A percentile compares a stretch with the other conserved stretches of the same genome.
Conservation (phyloP, 192 early-diverging fungal species). For the Gaertneriomyces semiglobifer region DNA sequence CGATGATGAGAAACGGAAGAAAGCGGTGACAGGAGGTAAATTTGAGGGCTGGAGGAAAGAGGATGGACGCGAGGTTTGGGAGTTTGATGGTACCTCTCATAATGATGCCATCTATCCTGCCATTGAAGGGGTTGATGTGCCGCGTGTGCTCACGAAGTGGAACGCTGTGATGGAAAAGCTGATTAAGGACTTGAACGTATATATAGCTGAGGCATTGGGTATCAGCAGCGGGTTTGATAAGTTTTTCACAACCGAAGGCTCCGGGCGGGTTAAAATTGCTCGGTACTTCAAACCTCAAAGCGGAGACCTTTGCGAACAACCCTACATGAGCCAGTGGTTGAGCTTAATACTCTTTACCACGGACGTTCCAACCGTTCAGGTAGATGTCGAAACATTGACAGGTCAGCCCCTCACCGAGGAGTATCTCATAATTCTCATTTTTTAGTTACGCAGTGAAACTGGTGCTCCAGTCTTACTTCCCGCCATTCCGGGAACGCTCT, state of each 20-base stretch:
- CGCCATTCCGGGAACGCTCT: conserved; percentile 4
- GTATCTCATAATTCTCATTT: not conserved
- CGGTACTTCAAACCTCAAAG: conserved; percentile 5
- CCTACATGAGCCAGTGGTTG: conserved; percentile 9
- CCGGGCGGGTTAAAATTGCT: not conserved
- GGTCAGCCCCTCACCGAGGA: not conserved
- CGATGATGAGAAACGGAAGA: conserved; percentile 1
- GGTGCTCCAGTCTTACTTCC: conserved; percentile 7
- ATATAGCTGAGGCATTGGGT: not conserved
- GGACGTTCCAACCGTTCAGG: conserved; percentile 10
- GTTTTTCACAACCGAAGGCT: conserved; percentile 3
- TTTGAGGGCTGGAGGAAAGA: not conserved
- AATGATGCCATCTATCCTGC: not conserved
- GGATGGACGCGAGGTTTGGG: conserved; percentile 8
- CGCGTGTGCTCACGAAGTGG: not conserved
- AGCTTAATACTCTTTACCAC: conserved; percentile 16
- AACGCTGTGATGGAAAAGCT: not conserved
- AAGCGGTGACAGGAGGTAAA: not conserved
- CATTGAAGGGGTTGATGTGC: not conserved
- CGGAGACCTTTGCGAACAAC: conserved; percentile 2
- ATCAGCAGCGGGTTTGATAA: conserved; percentile 6
- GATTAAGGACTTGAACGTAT: not conserved
- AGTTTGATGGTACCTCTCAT: not conserved
- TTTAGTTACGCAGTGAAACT: conserved; percentile 4
- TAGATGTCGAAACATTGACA: not conserved